Percentiles rank a stretch among this genome's conserved stretches.
Conservation (phyloP, 2,329 filamentous ascomycete species). For the Scedosporium dehoogii region DNA sequence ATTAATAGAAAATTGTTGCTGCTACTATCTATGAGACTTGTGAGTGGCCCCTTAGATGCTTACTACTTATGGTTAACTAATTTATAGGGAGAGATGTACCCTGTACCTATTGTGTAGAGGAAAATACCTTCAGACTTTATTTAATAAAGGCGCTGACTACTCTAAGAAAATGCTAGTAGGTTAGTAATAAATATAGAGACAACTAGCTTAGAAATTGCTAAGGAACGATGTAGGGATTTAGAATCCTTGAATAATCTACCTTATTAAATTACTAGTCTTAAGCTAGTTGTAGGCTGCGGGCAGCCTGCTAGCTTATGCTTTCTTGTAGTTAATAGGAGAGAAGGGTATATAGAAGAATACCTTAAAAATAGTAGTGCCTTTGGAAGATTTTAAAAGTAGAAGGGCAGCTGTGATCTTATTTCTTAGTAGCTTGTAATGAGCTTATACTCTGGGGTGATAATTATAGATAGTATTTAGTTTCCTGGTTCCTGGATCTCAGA, state of each 20-base stretch:
- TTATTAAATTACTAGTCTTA: background rate
- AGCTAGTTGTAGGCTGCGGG: too few relatives aligned
- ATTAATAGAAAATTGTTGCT: background rate
- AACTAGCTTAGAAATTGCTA: background rate
- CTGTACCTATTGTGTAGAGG: background rate
- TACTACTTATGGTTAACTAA: background rate
- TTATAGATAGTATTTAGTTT: too few relatives aligned
- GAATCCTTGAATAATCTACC: background rate
- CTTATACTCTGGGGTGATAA: too few relatives aligned
- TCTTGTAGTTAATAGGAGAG: too few relatives aligned
- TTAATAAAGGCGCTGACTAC: background rate
- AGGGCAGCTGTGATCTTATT: too few relatives aligned
- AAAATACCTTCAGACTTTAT: conserved; percentile 1
- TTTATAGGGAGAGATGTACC: background rate
- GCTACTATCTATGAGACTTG: background rate
- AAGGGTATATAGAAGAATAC: too few relatives aligned
- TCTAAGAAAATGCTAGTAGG: background rate
- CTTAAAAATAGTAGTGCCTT: too few relatives aligned
- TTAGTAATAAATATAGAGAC: background rate
- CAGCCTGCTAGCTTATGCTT: too few relatives aligned
- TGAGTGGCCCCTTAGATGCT: background rate
- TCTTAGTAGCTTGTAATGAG: too few relatives aligned
- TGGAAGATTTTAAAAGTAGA: too few relatives aligned
- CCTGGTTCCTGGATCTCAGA: too few relatives aligned
- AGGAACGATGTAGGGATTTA: background rate